These are phyloP conservation scores for Penicillium argentinense DNA, from an alignment of 495 filamentous ascomycete genomes.

Conservation along the genomic window DNA sequence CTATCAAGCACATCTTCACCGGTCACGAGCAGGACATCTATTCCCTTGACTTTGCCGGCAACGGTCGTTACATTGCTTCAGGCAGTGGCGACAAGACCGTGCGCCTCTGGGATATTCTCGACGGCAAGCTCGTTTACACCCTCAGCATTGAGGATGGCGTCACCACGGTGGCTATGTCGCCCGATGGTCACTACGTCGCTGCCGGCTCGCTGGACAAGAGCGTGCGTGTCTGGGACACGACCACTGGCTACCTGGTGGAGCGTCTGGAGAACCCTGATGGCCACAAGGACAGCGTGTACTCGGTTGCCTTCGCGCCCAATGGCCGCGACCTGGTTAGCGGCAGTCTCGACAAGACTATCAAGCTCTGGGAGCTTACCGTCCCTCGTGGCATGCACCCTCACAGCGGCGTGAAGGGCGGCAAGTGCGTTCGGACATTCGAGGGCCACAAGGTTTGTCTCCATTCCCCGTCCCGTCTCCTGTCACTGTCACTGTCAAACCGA, in stretches of 20 bases:
- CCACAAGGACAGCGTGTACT: conserved; percentile 91
- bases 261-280: conserved; percentile 82
- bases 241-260: conserved; percentile 76
- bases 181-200: conserved; percentile 81
- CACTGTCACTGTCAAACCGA: too few relatives aligned
- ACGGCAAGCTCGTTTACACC: conserved; percentile 68
- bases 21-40: conserved; percentile 95
- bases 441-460: conserved; percentile 73
- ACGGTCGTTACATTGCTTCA: conserved; percentile 84
- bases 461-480: background rate
- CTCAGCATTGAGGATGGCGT: conserved; percentile 88
- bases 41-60: conserved; percentile 85
- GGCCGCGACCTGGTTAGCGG: conserved; percentile 85
- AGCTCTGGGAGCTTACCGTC: conserved; percentile 85
- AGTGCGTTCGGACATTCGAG: conserved; percentile 86
- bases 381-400: conserved; percentile 62
- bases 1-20: conserved; percentile 77
- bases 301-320: conserved; percentile 85
- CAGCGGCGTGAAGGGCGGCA: conserved; percentile 67
- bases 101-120: conserved; percentile 83
- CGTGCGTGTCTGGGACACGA: conserved; percentile 85
- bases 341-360: conserved; percentile 91
- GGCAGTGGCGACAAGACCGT: conserved; percentile 87
- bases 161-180: conserved; percentile 89
- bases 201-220: conserved; percentile 89